Evolutionary conservation across 2,329 filamentous ascomycete species (phyloP), one percentile per base, ranked within the genome.

Genomic region (Colletotrichum noveboracense): DNA sequence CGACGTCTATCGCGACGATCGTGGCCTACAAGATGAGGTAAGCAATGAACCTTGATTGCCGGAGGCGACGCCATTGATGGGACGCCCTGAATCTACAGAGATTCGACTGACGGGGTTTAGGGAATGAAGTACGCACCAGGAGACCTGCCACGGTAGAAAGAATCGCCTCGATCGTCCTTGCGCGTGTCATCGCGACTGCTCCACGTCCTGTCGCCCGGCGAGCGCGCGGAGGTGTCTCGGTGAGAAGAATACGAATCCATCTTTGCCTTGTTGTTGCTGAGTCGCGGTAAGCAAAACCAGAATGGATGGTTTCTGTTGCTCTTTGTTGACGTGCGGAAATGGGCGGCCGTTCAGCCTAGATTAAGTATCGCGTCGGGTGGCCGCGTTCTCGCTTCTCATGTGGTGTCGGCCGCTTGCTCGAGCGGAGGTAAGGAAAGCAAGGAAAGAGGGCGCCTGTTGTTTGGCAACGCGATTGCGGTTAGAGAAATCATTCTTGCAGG

Each of bases 91-190:
- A 30, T 24, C 26, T 12, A 14, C 24, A n/a, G 5, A 32, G 24
- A 55, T 24, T 58, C 34, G 38, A 58, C 38, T 21, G n/a, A 58
- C 5, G 14, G 16, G 16, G 24, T 5, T 5, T 16, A n/a, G 36
- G 52, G 28, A 13, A 26, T 26, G 38, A 26, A 72, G 38, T 78
- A 90, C 92, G 82, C 89, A 95, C 93, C 93, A 83, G 93, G 93
- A 79, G 93, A 95, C 82, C 93, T 90, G 76, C 90, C 90, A 75
- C 93, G 90, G 79, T 93, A 93, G 77, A 92, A 93, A 56, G 86
- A 88, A 80, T 94, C 92, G 65, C 87, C 86, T 76, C 89, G 86
- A 34, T 91, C 89, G 8, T 90, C 88, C 79, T 90, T 89, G 78
- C 89, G 85, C 28, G 84, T 84, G 24, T 92, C 91, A 69, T 91